Base-by-base conservation (phyloP, 257 asterid genomes). In the Perilla frutescens region DNA sequence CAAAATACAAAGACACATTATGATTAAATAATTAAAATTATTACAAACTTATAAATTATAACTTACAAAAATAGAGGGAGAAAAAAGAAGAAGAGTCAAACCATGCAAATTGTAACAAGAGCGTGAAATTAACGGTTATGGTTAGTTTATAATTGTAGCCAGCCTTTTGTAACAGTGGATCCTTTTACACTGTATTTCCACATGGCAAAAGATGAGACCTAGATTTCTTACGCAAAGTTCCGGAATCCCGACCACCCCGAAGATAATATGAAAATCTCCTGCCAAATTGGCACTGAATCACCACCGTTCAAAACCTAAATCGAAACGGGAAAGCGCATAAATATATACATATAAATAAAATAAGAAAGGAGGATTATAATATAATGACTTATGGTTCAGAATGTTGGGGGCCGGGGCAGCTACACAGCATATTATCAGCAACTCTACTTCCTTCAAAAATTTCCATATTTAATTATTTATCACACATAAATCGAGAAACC, bases 361-460 rank as follows among this genome's bases (percentile, higher is more conserved):
- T n/a, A 8, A 45, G 26, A 7, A 39, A 39, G 0, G 0, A 14
- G 6, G 5, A 37, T 31, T 57, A 31, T 11, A 9, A 7, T 57
- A 31, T 11, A 9, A 7, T 63, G 71, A 49, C 29, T 74, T 66
- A 80, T 60, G 84, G 86, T 66, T 74, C 73, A 70, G 80, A 85
- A 60, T 66, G 72, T 76, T 63, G 45, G 81, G 82, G 58, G 51
- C 47, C 44, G 81, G 82, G 58, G 51, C 47, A 26, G 68, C 67
- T 54, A 53, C 5, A 45, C 66, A 37, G 7, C 50, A 62, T 66
- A 68, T 76, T 40, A 73, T 74, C 80, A 71, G 60, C 20, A 55
- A 59, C 45, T 32, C 15, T 14, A 5, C 40, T 62, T 73, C 73
- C 73, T 75, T 49, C 77, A 34, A 4, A 14, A 65, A 40, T 56